A percentile compares a stretch with the other conserved stretches of the same genome.
Conservation (phyloP, 169 alveolate genomes). For the Plasmodium chabaudi region DNA sequence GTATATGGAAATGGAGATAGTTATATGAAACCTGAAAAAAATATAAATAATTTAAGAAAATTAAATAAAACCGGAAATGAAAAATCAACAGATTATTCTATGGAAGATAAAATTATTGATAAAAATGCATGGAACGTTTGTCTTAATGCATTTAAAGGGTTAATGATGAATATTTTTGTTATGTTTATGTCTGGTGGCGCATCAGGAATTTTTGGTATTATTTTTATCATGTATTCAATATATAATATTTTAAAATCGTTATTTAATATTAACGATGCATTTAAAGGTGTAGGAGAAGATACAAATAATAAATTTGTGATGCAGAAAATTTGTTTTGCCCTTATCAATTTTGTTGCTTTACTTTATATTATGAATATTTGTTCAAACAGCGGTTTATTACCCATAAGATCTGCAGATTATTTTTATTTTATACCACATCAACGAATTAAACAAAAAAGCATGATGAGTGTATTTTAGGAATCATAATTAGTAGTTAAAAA, state of each 20-base stretch:
- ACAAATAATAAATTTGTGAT: constrained; percentile 31
- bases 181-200: constrained; percentile 77
- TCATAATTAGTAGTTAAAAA: not conserved
- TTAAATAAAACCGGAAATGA: constrained; percentile 39
- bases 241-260: constrained; percentile 67
- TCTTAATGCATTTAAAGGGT: constrained; percentile 61
- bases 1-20: constrained; percentile 58
- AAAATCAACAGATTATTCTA: constrained; percentile 8
- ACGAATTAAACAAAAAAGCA: constrained; percentile 53
- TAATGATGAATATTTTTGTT: constrained; percentile 68
- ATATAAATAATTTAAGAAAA: constrained; percentile 44
- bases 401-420: constrained; percentile 68
- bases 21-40: constrained; percentile 47
- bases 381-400: constrained; percentile 64
- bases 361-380: constrained; percentile 65
- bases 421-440: constrained; percentile 70
- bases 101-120: constrained; percentile 17
- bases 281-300: constrained; percentile 52
- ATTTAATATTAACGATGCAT: constrained; percentile 64
- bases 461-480: constrained; percentile 24
- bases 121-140: constrained; percentile 64
- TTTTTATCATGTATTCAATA: constrained; percentile 60
- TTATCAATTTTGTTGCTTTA: constrained; percentile 35
- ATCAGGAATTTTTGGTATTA: constrained; percentile 70
- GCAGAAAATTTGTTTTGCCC: constrained; percentile 53